Percentiles rank a stretch among this genome's conserved stretches.
Conservation (phyloP, 2,329 filamentous ascomycete species). For the Trichoderma hamatum region DNA sequence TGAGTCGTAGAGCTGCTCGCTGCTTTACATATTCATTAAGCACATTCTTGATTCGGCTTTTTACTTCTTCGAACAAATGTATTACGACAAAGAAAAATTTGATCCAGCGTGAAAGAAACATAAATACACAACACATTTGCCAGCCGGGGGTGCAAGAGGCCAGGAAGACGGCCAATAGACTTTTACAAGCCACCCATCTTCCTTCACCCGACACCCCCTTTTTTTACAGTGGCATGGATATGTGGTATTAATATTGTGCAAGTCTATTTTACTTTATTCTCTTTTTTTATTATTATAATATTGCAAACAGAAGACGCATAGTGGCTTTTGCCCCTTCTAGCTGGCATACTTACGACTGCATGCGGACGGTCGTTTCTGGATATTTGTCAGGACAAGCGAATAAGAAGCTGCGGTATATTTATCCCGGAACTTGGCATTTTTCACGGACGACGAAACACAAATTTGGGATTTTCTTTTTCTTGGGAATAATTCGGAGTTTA, state of each 20-base stretch:
- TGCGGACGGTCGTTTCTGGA: conserved; percentile 26
- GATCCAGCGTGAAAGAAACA: conserved; percentile 13
- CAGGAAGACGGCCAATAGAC: not conserved
- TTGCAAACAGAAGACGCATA: conserved; percentile 3
- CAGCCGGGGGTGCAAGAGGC: not conserved
- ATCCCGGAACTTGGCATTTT: conserved; percentile 7
- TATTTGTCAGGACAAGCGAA: conserved; percentile 25
- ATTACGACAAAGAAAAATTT: conserved; percentile 18
- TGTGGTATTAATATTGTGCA: conserved; percentile 16
- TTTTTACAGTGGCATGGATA: not conserved
- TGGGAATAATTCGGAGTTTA: conserved; percentile 21
- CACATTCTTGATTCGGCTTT: not conserved
- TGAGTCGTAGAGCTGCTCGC: conserved; percentile 35
- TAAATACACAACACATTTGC: conserved; percentile 7
- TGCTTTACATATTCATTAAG: not conserved
- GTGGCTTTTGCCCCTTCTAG: not conserved
- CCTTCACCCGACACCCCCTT: not conserved
- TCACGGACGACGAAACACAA: conserved; percentile 25
- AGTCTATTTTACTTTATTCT: conserved; percentile 1
- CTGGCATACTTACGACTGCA: not conserved
- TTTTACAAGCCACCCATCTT: not conserved
- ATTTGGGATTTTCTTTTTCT: conserved; percentile 14
- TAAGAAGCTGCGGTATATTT: conserved; percentile 5
- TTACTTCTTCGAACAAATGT: conserved; percentile 19
- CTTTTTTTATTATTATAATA: conserved; percentile 22